Percentiles rank a stretch among this genome's conserved stretches.
Evolutionary conservation across 2,329 filamentous ascomycete species (phyloP).

Genomic region (Aspergillus thermomutatus): DNA sequence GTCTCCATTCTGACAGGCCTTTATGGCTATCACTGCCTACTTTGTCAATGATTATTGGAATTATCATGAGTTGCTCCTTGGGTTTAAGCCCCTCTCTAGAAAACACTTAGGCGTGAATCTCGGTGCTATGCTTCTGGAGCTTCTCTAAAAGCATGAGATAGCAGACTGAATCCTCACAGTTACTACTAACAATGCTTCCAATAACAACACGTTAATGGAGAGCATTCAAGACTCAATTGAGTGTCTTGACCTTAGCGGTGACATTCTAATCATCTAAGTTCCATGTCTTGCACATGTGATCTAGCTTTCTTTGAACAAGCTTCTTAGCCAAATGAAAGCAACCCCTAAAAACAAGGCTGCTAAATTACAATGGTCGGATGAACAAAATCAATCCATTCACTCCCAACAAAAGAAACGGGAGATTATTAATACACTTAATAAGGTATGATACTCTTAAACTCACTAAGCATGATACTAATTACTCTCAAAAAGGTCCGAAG

Average conservation of each 20-base stretch:
- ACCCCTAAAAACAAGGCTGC: constrained; percentile 2
- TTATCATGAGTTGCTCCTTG: too few relatives aligned
- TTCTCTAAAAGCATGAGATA: constrained; percentile 3
- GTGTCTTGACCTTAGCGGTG: not conserved
- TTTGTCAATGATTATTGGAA: too few relatives aligned
- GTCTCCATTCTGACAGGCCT: too few relatives aligned
- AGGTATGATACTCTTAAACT: not conserved
- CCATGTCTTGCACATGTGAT: constrained; percentile 9
- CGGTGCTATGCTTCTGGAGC: too few relatives aligned
- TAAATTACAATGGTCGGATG: not conserved
- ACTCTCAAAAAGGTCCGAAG: not conserved
- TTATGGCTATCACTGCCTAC: too few relatives aligned
- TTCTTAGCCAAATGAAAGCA: constrained; percentile 6
- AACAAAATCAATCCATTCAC: not conserved
- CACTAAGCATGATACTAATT: not conserved
- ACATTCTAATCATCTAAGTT: not conserved
- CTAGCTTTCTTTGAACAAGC: constrained; percentile 6
- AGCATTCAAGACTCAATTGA: not conserved
- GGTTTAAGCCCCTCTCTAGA: too few relatives aligned
- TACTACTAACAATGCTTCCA: constrained; percentile 9
- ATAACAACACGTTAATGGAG: constrained; percentile 6
- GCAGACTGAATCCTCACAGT: not conserved
- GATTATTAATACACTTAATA: constrained; percentile 7
- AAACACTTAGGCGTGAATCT: too few relatives aligned
- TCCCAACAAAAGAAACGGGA: not conserved